Base-by-base conservation (phyloP, 208 protist genomes). In the Wallacemonas sp. region DNA sequence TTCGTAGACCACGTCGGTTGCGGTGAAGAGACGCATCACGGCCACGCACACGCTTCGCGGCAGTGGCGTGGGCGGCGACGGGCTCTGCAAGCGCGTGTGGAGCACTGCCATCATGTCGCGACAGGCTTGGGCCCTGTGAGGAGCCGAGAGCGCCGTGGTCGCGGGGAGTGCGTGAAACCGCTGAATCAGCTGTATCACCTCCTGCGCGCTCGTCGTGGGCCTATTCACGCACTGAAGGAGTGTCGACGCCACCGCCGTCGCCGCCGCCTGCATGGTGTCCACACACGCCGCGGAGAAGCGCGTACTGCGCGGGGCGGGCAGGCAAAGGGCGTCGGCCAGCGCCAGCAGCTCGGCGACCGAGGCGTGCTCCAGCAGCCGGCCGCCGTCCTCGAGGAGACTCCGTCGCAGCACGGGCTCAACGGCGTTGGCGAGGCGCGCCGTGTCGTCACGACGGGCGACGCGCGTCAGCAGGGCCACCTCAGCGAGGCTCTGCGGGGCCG, bases 391-490 rank as follows among this genome's bases (percentile, higher is more conserved):
- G 0, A 41, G 29, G 70, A 67, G n/a, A n/a, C n/a, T n/a, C 11
- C 52, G 54, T 36, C 18, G 28, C 54, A 76, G 23, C 23, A 73
- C 25, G 54, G 61, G 49, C 28, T 52, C 45, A 12, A 75, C 38
- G 61, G 75, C 31, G 64, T 75, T 8, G 54, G 46, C 31, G 82
- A 45, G 20, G 61, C 55, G n/a, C 70, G 70, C 1, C 44, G 54
- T 59, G 18, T 74, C 65, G 45, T 89, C 82, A 11, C 76, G 61
- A 20, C 72, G 69, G 1, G 59, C 39, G 0, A 71, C 71, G 20
- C 77, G 72, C 22, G 86, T 3, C 14, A 84, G 72, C 4, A 76
- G 76, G 2, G 71, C 74, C 2, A 84, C 50, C 36, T 80, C 84
- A 4, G 29, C 14, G 20, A 33, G 65, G 46, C 25, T 48, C 45